Evolutionary conservation across 345 rosid genomes (phyloP), one percentile per base, ranked within the genome.

Genomic region (Xanthoceras sorbifolium): DNA sequence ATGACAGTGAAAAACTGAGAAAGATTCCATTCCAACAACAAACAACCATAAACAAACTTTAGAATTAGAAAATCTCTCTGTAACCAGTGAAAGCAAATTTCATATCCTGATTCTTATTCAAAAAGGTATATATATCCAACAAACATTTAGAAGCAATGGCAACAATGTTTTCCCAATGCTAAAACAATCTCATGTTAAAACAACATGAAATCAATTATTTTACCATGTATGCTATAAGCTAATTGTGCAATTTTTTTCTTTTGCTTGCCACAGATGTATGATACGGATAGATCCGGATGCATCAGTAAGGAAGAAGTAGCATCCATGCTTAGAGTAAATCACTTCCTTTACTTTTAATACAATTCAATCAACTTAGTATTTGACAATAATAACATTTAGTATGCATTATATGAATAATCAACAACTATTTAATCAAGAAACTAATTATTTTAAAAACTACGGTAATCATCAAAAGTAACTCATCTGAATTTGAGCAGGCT

Each of bases 271-370:
- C 86, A 90, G 90, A 87, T 90, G 94, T 90, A 86, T 57, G 94
- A 89, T 8, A 83, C 89, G 2, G 92, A 89, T 67, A 85, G 90
- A 73, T 90, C 92, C 0, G 92, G 94, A 29, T 85, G 91, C 86
- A 90, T 90, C 66, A 87, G 90, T 0, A 89, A 86, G 86, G 92
- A 87, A 78, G 94, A 90, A 84, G 85, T 89, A 52, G 89, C 92
- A 67, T 90, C 94, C 14, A 85, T 90, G 87, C 89, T 89, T 9
- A 85, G 91, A 68, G 92, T 86, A 86, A 84, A n/a, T 0, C 70
- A 20, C 25, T 71, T 38, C 48, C 72, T 38, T 64, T 22, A 10
- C 2, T 22, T 67, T 57, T 44, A 8, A 40, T 4, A 3, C 6
- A 5, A 54, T 20, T 57, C 62, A 34, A n/a, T 14, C 26, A 26